Conservation (phyloP, 169 alveolate genomes). For the Sarcocystis neurona region DNA sequence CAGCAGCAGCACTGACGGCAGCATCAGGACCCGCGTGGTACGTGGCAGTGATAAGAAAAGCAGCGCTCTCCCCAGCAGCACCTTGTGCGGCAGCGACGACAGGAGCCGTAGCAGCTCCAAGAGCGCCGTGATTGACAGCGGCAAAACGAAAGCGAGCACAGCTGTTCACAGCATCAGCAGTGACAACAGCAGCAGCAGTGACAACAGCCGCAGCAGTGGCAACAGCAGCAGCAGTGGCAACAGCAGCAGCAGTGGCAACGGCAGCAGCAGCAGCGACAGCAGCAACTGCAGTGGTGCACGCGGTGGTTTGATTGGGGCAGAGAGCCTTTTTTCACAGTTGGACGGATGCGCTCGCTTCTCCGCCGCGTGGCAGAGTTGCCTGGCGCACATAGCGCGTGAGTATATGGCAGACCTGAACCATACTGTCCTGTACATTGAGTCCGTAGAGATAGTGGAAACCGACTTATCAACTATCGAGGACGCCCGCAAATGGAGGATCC, state of each 20-base stretch:
- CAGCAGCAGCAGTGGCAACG: background rate
- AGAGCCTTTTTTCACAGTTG: background rate
- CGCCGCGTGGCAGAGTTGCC: too few relatives aligned
- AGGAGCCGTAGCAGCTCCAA: too few relatives aligned
- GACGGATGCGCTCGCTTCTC: too few relatives aligned
- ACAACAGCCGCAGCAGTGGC: too few relatives aligned
- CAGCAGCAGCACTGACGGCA: background rate
- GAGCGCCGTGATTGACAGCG: too few relatives aligned
- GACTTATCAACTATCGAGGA: background rate
- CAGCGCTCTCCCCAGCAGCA: too few relatives aligned
- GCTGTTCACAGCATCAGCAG: too few relatives aligned
- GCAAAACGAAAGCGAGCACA: too few relatives aligned
- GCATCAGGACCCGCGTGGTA: background rate
- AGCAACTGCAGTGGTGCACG: background rate
- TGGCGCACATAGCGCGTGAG: too few relatives aligned
- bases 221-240: too few relatives aligned
- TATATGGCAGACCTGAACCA: background rate
- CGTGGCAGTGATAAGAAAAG: background rate
- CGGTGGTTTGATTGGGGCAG: background rate
- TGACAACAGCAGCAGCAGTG: too few relatives aligned
- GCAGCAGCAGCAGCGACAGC: background rate
- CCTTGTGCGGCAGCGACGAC: too few relatives aligned
- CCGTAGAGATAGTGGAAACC: conserved; percentile 4
- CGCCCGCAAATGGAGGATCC: background rate
- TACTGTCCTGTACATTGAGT: background rate